Percentiles rank a stretch among this genome's conserved stretches.
phyloP scores from a whole-genome alignment of 2,329 filamentous ascomycete species.

The Colletotrichum brevisporum region DNA sequence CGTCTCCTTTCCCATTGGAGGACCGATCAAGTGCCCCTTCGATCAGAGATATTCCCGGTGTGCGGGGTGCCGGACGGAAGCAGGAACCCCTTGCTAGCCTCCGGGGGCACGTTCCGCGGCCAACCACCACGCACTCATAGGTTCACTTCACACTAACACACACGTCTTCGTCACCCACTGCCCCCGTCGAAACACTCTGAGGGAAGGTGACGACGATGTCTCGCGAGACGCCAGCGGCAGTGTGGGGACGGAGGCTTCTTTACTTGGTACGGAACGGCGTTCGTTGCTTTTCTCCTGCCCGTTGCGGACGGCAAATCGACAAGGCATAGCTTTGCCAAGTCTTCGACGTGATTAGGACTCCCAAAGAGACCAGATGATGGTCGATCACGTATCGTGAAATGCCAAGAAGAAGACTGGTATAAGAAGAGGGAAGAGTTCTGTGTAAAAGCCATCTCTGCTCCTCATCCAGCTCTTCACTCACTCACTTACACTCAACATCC shows the following conservation, averaged over 20 bases:
- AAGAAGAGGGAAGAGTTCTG: constrained; percentile 17
- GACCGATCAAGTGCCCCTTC: neutral
- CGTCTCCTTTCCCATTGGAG: constrained; percentile 25
- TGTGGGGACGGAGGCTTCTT: constrained; percentile 16
- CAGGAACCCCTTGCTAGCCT: constrained; percentile 14
- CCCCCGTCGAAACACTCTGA: constrained; percentile 23
- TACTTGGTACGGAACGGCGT: constrained; percentile 15
- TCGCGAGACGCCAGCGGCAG: constrained; percentile 16
- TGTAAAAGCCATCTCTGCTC: neutral
- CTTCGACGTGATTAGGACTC: constrained; percentile 4
- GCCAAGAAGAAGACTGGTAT: constrained; percentile 22
- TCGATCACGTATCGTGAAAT: constrained; percentile 3
- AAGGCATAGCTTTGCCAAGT: constrained; percentile 25
- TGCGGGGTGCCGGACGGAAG: constrained; percentile 6
- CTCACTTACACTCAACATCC: neutral
- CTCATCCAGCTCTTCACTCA: constrained; percentile 26
- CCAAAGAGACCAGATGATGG: neutral
- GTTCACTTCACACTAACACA: neutral
- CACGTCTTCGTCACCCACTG: constrained; percentile 1
- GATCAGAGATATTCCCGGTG: constrained; percentile 8
- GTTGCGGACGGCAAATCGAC: neutral
- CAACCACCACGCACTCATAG: neutral
- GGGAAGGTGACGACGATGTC: constrained; percentile 34
- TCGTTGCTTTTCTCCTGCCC: constrained; percentile 12
- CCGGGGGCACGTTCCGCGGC: constrained; percentile 10